These are phyloP conservation scores for Jaltomata sinuosa DNA, from an alignment of 257 asterid genomes.

Conservation along the genomic window DNA sequence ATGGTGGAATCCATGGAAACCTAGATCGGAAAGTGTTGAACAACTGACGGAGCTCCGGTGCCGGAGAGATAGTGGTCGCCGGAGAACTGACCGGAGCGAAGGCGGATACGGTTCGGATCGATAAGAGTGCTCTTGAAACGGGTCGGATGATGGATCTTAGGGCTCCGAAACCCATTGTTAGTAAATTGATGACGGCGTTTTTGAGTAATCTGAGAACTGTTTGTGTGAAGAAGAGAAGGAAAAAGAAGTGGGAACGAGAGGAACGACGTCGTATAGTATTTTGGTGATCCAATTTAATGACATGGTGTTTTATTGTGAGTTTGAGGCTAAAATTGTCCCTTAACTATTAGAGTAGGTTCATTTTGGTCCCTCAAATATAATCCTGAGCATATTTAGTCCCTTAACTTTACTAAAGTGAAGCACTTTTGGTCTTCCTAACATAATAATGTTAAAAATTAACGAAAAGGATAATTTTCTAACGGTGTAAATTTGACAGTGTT, in stretches of 20 bases:
- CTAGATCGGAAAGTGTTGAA: slow-evolving; percentile 16
- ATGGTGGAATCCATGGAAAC: slow-evolving; percentile 41
- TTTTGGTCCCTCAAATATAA: too few species aligned
- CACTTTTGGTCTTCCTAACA: too few species aligned
- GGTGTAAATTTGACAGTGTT: too few species aligned
- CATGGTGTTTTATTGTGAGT: too few species aligned
- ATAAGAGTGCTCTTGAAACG: slow-evolving; percentile 32
- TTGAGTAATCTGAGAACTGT: neutral
- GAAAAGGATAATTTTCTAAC: too few species aligned
- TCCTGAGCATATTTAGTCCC: too few species aligned
- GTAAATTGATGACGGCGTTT: neutral
- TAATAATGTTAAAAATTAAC: too few species aligned
- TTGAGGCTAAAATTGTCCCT: too few species aligned
- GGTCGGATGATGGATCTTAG: slow-evolving; percentile 69
- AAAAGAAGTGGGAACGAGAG: neutral
- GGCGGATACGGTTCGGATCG: slow-evolving; percentile 19
- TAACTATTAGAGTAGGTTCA: too few species aligned
- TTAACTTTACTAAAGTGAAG: too few species aligned
- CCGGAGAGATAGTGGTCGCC: slow-evolving; percentile 11
- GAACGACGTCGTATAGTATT: neutral
- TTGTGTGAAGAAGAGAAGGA: neutral
- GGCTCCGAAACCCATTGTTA: slow-evolving; percentile 59
- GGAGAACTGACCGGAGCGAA: slow-evolving; percentile 6
- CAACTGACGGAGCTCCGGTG: slow-evolving; percentile 32
- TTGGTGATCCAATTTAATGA: too few species aligned